phyloP scores from a whole-genome alignment of 169 alveolate genomes.

The Cryptosporidium canis region DNA sequence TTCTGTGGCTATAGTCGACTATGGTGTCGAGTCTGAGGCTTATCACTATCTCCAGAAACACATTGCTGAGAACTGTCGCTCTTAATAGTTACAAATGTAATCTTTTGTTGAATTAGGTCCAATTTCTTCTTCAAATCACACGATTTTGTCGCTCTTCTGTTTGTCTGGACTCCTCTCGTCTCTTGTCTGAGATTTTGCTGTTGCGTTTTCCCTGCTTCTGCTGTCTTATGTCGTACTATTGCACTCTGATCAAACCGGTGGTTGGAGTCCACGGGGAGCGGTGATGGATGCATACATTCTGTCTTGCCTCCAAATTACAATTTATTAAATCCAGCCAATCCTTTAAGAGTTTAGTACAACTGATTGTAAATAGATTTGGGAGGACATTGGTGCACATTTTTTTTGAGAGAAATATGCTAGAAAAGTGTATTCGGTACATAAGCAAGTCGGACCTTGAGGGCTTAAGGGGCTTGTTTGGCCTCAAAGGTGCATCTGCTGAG shows the following conservation, averaged over 20 bases:
- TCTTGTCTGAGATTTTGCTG: too few relatives aligned
- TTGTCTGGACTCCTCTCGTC: not conserved
- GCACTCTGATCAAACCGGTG: too few relatives aligned
- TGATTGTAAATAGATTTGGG: not conserved
- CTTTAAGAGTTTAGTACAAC: not conserved
- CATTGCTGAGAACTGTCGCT: constrained; percentile 78
- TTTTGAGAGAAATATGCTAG: not conserved
- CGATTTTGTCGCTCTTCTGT: too few relatives aligned
- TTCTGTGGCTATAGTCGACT: constrained; percentile 93
- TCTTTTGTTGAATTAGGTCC: not conserved
- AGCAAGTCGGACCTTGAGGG: constrained; percentile 29
- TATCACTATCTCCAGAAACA: constrained; percentile 88
- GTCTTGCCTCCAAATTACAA: not conserved
- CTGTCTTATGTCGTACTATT: not conserved
- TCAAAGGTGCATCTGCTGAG: not conserved
- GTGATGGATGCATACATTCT: not conserved
- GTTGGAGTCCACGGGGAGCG: too few relatives aligned
- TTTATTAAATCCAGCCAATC: not conserved
- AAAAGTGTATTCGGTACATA: constrained; percentile 38
- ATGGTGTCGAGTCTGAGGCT: constrained; percentile 95
- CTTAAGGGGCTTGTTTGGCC: constrained; percentile 7
- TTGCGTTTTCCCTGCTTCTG: not conserved
- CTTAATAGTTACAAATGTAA: constrained; percentile 29
- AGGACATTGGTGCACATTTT: not conserved
- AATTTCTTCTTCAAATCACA: too few relatives aligned